Percentiles rank a stretch among this genome's conserved stretches.
Evolutionary conservation across 2,329 filamentous ascomycete genomes (phyloP).

Genomic region (Cladosporium halotolerans): DNA sequence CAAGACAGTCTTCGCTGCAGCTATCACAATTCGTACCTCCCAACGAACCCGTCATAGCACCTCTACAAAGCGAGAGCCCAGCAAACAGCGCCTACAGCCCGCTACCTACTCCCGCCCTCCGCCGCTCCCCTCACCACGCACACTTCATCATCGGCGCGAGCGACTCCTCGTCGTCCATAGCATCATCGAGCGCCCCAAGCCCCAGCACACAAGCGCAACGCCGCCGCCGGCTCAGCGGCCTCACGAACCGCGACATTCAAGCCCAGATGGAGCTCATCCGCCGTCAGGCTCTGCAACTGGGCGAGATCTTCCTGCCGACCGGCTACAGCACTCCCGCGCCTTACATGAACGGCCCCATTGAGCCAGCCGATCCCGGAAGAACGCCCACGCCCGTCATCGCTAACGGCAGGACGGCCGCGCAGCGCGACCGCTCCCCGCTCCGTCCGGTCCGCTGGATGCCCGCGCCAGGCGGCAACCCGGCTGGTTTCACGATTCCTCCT

Average conservation of each 20-base stretch:
- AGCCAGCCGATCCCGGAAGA: not conserved
- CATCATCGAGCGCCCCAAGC: not conserved
- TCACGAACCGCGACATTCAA: not conserved
- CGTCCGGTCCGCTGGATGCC: not conserved
- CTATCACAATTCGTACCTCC: not conserved
- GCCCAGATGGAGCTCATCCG: not conserved
- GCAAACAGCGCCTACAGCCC: not conserved
- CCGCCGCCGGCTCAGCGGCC: not conserved
- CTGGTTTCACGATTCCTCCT: not conserved
- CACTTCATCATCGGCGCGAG: not conserved
- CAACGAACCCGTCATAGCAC: not conserved
- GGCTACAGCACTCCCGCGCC: too few relatives aligned
- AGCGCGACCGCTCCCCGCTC: not conserved
- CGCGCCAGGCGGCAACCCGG: not conserved
- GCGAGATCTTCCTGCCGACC: slow-evolving; percentile 2
- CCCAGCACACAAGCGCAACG: not conserved
- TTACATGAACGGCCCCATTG: not conserved
- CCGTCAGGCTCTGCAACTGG: not conserved
- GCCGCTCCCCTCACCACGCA: not conserved
- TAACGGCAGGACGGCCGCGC: slow-evolving; percentile 1
- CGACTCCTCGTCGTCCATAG: not conserved
- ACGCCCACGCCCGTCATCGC: slow-evolving; percentile 4
- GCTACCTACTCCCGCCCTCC: not conserved
- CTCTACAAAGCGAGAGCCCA: not conserved
- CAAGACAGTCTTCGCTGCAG: not conserved